Percentiles rank a stretch among this genome's conserved stretches.
Conservation (phyloP, 2,329 filamentous ascomycete genomes). For the Talaromyces islandicus region DNA sequence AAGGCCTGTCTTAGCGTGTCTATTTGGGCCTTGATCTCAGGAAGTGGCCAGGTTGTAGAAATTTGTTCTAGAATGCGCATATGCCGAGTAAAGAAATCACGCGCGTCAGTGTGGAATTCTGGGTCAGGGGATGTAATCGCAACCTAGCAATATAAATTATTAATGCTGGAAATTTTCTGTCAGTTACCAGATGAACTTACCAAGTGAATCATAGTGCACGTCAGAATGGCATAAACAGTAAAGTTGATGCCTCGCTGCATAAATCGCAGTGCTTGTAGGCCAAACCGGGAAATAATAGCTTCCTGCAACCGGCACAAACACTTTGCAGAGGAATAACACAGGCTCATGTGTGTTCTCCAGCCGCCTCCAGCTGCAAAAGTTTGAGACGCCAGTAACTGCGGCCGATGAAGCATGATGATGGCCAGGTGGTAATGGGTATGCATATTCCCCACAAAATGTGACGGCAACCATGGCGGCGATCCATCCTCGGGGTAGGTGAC, state of each 20-base stretch:
- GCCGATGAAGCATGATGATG: slow-evolving; percentile 79
- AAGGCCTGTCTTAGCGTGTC: slow-evolving; percentile 86
- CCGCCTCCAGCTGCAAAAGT: slow-evolving; percentile 63
- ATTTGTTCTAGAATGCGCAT: slow-evolving; percentile 91
- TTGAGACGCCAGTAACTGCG: slow-evolving; percentile 74
- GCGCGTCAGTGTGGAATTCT: slow-evolving; percentile 75
- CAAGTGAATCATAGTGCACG: slow-evolving; percentile 87
- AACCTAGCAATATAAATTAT: slow-evolving; percentile 50
- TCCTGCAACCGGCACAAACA: slow-evolving; percentile 82
- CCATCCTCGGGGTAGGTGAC: slow-evolving; percentile 73
- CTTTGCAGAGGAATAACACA: slow-evolving; percentile 81
- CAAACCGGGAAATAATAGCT: slow-evolving; percentile 68
- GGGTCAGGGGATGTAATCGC: slow-evolving; percentile 90
- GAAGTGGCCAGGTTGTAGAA: slow-evolving; percentile 76
- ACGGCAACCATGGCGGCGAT: slow-evolving; percentile 75
- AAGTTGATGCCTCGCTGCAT: slow-evolving; percentile 96
- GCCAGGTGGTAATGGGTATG: slow-evolving; percentile 84
- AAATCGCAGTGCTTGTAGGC: slow-evolving; percentile 73
- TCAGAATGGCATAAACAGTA: slow-evolving; percentile 85
- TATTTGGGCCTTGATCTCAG: slow-evolving; percentile 84
- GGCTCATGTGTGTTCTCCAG: slow-evolving; percentile 83
- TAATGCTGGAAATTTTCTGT: neutral
- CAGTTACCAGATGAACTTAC: slow-evolving; percentile 50
- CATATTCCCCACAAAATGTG: slow-evolving; percentile 82
- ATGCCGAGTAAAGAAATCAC: slow-evolving; percentile 84